A percentile compares a stretch with the other conserved stretches of the same genome.
Conservation (phyloP, 345 rosid species). For the Eutrema yunnanense region DNA sequence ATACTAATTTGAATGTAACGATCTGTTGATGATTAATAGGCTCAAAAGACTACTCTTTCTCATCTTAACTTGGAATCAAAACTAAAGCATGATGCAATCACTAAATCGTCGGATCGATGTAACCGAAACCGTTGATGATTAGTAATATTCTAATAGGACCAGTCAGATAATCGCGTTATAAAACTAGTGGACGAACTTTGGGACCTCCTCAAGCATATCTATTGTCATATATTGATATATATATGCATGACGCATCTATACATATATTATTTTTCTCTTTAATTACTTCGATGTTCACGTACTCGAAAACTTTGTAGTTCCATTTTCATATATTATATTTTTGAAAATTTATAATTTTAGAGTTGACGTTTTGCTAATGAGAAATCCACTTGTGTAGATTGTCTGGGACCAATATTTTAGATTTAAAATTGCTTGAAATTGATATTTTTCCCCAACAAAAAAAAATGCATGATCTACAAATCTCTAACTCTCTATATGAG, state of each 20-base stretch:
- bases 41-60: neutral
- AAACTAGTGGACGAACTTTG: constrained; percentile 22
- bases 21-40: neutral
- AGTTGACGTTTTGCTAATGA: constrained; percentile 3
- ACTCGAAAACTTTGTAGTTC: constrained; percentile 1
- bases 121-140: constrained; percentile 31
- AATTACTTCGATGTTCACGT: neutral
- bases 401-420: neutral
- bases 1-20: neutral
- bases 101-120: neutral
- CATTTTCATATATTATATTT: neutral
- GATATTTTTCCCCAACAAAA: neutral
- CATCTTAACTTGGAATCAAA: constrained; percentile 18
- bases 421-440: neutral
- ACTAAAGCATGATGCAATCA: constrained; percentile 12
- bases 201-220: constrained; percentile 24
- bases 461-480: neutral
- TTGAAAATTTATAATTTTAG: neutral
- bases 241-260: neutral
- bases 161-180: neutral
- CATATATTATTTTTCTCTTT: neutral
- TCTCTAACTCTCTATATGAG: neutral
- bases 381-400: neutral
- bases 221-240: neutral
- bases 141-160: constrained; percentile 17